A percentile compares a stretch with the other conserved stretches of the same genome.
These are phyloP conservation scores for Ophiocordyceps polyrhachis-furcata DNA, from an alignment of 2,329 filamentous ascomycete species.

Conservation along the genomic window DNA sequence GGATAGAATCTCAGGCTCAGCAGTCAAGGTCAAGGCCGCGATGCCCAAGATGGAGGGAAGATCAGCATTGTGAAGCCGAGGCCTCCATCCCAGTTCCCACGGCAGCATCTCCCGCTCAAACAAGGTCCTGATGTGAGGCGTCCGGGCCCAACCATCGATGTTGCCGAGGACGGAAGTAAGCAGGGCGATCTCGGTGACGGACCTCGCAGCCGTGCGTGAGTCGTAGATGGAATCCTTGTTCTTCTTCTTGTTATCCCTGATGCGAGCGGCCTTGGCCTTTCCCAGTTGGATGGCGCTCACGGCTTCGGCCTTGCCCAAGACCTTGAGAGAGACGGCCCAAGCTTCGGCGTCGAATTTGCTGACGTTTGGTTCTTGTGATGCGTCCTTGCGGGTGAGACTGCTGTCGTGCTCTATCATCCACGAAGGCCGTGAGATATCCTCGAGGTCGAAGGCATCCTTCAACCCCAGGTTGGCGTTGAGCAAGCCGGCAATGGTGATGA, in stretches of 20 bases:
- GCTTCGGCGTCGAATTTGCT: not conserved
- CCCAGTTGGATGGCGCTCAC: not conserved
- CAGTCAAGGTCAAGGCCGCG: not conserved
- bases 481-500: not conserved
- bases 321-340: not conserved
- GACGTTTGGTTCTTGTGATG: not conserved
- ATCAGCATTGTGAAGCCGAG: not conserved
- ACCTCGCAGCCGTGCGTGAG: not conserved
- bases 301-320: not conserved
- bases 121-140: not conserved
- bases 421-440: not conserved
- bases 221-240: not conserved
- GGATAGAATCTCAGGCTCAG: not conserved
- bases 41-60: not conserved
- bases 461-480: not conserved
- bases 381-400: not conserved
- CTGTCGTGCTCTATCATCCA: slow-evolving; percentile 1
- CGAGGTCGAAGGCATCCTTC: not conserved
- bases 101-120: not conserved
- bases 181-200: not conserved
- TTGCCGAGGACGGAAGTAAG: not conserved
- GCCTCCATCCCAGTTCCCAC: not conserved
- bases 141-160: not conserved
- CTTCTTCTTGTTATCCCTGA: not conserved
- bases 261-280: not conserved